Evolutionary conservation across 345 rosid species (phyloP).

Genomic region (Dovyalis caffra): DNA sequence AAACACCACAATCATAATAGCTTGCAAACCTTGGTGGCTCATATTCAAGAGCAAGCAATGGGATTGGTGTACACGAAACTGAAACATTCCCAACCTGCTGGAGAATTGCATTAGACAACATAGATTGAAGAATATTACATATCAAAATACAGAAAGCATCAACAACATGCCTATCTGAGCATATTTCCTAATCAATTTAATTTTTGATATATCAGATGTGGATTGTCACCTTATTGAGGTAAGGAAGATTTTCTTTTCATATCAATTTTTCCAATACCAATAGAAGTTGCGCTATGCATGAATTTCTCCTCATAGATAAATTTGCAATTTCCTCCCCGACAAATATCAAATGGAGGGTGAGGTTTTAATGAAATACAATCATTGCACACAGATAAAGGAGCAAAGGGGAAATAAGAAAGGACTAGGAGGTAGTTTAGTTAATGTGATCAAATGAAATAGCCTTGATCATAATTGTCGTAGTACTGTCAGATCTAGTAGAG

Average conservation of each 20-base stretch:
- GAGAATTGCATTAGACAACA: background rate
- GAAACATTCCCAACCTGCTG: slow-evolving; percentile 80
- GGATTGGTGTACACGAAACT: slow-evolving; percentile 73
- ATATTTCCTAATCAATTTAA: background rate
- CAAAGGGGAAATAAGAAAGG: background rate
- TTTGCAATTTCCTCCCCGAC: background rate
- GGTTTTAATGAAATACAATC: background rate
- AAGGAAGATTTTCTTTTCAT: background rate
- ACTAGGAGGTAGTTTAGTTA: background rate
- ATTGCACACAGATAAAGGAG: background rate
- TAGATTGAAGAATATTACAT: background rate
- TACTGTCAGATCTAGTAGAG: background rate
- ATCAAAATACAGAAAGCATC: background rate
- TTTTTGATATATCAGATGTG: background rate
- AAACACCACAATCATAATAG: background rate
- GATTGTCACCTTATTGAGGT: background rate
- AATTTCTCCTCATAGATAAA: background rate
- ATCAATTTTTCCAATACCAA: background rate
- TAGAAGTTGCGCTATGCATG: background rate
- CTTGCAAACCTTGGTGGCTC: slow-evolving; percentile 75
- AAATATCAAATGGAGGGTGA: background rate
- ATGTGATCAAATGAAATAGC: slow-evolving; percentile 3
- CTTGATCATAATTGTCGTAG: background rate
- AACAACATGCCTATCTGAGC: background rate
- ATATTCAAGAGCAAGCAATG: slow-evolving; percentile 76